Conservation (phyloP, 148 eudicot genomes). For the Vaccinium vitisidaea region DNA sequence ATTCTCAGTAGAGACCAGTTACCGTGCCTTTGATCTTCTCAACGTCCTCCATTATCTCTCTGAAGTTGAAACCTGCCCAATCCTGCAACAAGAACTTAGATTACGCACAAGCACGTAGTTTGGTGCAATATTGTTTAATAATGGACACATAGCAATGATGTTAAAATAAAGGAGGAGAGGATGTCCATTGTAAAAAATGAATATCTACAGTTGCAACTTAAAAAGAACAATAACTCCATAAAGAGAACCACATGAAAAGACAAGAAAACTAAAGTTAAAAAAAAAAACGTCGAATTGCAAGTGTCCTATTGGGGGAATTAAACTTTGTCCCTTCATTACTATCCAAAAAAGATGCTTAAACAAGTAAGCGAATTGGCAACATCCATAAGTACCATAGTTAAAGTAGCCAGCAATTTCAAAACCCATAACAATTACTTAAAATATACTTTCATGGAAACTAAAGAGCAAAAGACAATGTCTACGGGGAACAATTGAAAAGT, state of each 20-base stretch:
- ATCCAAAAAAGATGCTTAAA: neutral
- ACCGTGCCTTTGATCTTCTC: constrained; percentile 96
- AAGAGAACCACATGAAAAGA: neutral
- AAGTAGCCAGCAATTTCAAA: constrained; percentile 6
- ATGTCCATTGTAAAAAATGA: too few species aligned
- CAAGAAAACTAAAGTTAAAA: neutral
- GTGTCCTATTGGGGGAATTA: neutral
- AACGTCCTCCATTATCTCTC: constrained; percentile 90
- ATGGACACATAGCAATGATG: neutral
- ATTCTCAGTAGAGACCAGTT: constrained; percentile 12
- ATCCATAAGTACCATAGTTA: neutral
- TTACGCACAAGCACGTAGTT: constrained; percentile 11
- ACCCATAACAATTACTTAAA: neutral
- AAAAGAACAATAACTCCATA: neutral
- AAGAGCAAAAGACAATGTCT: neutral
- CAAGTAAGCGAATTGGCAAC: neutral
- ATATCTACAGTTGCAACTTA: too few species aligned
- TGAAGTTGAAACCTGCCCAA: constrained; percentile 89
- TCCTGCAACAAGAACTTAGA: constrained; percentile 53
- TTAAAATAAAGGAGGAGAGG: too few species aligned
- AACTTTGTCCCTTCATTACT: neutral
- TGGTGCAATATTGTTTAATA: neutral
- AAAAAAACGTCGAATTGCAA: neutral
- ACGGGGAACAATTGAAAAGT: neutral
- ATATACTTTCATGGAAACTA: neutral